phyloP scores from a whole-genome alignment of 2,329 filamentous ascomycete species.

The Thielaviopsis populi region DNA sequence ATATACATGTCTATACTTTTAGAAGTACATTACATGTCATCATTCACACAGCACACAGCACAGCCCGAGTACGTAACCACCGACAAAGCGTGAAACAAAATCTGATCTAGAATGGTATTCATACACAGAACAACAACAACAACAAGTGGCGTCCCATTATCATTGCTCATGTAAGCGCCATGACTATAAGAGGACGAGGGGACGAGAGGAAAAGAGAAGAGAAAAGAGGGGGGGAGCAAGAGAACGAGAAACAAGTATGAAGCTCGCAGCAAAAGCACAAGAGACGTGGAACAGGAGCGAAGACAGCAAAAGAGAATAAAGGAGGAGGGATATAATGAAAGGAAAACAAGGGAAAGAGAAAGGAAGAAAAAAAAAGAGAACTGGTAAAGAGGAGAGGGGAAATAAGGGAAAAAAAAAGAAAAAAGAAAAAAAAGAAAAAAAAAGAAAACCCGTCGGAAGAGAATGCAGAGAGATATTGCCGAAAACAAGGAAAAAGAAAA shows the following conservation, averaged over 20 bases:
- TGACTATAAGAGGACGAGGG: slow-evolving; percentile 3
- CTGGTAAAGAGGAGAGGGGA: not conserved
- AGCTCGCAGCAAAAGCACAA: not conserved
- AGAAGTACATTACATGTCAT: too few species aligned
- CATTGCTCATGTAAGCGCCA: slow-evolving; percentile 11
- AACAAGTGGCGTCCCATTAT: slow-evolving; percentile 1
- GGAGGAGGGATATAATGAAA: not conserved
- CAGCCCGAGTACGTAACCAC: too few species aligned
- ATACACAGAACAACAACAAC: slow-evolving; percentile 6
- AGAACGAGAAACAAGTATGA: not conserved
- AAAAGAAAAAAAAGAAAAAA: not conserved
- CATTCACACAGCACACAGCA: too few species aligned
- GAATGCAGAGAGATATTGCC: slow-evolving; percentile 4
- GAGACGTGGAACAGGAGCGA: not conserved
- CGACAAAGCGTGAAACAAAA: not conserved
- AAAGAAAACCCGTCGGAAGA: too few species aligned
- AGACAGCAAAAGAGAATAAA: not conserved
- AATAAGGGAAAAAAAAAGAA: not conserved
- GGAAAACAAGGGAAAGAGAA: not conserved
- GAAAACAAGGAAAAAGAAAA: not conserved
- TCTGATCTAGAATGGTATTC: slow-evolving; percentile 4
- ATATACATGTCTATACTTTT: too few species aligned
- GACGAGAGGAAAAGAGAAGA: not conserved
- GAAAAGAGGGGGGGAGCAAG: not conserved
- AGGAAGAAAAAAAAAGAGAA: not conserved